Evolutionary conservation across 1,284 basidiomycete species (phyloP).

Genomic region (Marasmius sp.): DNA sequence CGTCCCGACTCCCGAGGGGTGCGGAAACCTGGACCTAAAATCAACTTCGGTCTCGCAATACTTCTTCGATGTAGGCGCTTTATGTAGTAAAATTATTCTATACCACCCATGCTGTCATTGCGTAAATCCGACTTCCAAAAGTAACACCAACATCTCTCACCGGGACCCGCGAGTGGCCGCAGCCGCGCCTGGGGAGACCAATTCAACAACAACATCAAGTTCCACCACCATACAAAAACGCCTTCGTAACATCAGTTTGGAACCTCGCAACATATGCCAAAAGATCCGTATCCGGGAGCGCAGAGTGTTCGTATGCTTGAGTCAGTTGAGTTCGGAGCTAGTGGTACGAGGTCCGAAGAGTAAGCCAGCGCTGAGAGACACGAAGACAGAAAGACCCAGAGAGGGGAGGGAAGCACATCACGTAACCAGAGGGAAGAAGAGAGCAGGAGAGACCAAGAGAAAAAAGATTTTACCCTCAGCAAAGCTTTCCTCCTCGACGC

Average conservation of each 20-base stretch:
- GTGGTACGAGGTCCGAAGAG: neutral
- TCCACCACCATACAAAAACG: conserved; percentile 34
- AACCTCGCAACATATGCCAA: conserved; percentile 61
- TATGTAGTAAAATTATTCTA: no score
- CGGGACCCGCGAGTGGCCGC: no score
- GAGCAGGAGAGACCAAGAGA: neutral
- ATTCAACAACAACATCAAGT: no score
- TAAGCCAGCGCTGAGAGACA: neutral
- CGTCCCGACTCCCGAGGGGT: no score
- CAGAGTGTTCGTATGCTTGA: conserved; percentile 68
- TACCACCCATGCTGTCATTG: no score
- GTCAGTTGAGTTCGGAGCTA: conserved; percentile 70
- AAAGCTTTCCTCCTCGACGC: conserved; percentile 65
- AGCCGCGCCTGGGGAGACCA: no score
- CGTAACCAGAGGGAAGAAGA: neutral
- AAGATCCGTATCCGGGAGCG: conserved; percentile 67
- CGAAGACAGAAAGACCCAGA: neutral
- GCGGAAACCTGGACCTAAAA: no score
- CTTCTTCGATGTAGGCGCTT: no score
- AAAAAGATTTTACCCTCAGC: conserved; percentile 49
- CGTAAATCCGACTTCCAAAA: no score
- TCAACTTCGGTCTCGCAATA: no score
- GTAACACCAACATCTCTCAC: no score
- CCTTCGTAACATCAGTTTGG: conserved; percentile 65
- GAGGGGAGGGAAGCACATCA: neutral